Evolutionary conservation across 257 asterid species (phyloP).

Genomic region (Ilex asprella): DNA sequence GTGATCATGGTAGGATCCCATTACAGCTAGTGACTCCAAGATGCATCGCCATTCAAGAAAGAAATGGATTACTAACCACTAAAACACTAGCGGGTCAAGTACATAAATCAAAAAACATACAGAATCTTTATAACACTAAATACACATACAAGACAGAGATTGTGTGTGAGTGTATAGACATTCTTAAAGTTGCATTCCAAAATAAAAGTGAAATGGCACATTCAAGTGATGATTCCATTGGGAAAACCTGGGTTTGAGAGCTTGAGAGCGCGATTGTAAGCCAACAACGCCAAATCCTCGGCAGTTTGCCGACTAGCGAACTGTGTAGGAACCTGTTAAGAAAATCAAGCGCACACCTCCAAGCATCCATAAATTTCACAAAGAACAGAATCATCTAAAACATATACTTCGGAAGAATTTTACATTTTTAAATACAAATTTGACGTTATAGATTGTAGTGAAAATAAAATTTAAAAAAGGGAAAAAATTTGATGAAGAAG

Average conservation of each 20-base stretch:
- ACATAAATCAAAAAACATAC: too few species aligned
- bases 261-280: conserved; percentile 83
- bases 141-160: not conserved
- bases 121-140: not conserved
- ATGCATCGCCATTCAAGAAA: not conserved
- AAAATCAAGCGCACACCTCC: not conserved
- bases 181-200: not conserved
- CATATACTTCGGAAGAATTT: too few species aligned
- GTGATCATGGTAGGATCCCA: too few species aligned
- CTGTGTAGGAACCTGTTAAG: conserved; percentile 53
- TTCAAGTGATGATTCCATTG: not conserved
- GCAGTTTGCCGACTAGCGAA: conserved; percentile 68
- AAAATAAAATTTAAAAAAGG: conserved; percentile 2
- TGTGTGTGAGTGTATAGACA: not conserved
- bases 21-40: not conserved
- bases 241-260: conserved; percentile 69
- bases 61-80: not conserved
- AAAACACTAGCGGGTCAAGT: not conserved
- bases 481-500: not conserved
- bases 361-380: too few species aligned
- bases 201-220: not conserved
- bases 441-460: not conserved
- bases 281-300: conserved; percentile 80
- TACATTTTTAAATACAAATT: not conserved
- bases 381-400: too few species aligned